Evolutionary conservation across 495 filamentous ascomycete species (phyloP).

Genomic region (Annulohypoxylon maeteangense): DNA sequence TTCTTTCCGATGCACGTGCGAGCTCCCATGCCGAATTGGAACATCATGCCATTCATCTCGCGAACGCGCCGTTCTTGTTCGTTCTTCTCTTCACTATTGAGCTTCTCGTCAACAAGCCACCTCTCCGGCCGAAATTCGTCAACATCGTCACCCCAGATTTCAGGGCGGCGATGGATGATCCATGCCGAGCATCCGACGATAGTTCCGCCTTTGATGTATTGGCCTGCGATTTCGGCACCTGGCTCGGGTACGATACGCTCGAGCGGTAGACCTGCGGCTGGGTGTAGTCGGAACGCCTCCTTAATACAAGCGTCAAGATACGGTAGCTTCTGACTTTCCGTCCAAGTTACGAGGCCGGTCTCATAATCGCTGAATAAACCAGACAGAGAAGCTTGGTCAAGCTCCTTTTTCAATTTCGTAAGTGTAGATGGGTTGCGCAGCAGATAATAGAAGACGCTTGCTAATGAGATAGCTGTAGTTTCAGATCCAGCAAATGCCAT

Average conservation of each 20-base stretch:
- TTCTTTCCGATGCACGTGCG: constrained; percentile 78
- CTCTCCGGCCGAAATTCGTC: constrained; percentile 68
- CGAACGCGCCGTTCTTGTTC: constrained; percentile 59
- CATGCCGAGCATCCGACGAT: constrained; percentile 72
- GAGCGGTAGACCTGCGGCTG: constrained; percentile 69
- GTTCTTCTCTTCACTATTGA: constrained; percentile 43
- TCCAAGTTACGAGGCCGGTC: constrained; percentile 67
- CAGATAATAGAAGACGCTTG: constrained; percentile 72
- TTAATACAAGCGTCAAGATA: constrained; percentile 77
- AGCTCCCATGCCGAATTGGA: constrained; percentile 70
- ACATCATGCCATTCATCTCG: constrained; percentile 67
- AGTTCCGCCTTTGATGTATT: constrained; percentile 68
- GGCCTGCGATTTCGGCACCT: constrained; percentile 64
- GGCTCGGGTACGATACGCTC: constrained; percentile 71
- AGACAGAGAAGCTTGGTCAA: constrained; percentile 61
- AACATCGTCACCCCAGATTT: constrained; percentile 69
- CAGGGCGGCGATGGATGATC: constrained; percentile 68
- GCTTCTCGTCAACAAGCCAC: constrained; percentile 59
- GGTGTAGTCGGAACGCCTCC: constrained; percentile 74
- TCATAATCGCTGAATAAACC: constrained; percentile 63
- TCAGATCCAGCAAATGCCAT: constrained; percentile 74
- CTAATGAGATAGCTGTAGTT: constrained; percentile 71
- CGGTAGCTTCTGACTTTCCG: constrained; percentile 65
- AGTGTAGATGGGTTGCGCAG: constrained; percentile 63
- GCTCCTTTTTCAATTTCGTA: constrained; percentile 58